phyloP scores from a whole-genome alignment of 75 land plant genomes.

The Sequoiadendron giganteum region DNA sequence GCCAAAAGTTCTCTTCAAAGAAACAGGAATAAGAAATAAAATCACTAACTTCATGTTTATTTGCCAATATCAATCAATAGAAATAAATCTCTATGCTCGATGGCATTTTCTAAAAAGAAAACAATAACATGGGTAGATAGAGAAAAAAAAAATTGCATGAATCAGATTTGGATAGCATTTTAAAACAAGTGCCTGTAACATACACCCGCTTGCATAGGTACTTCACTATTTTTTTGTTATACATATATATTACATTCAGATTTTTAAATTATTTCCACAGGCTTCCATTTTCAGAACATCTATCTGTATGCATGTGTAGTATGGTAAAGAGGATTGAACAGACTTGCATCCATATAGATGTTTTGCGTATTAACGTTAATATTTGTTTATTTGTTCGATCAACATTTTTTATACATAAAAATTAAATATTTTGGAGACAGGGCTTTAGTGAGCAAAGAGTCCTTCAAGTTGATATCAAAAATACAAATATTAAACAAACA shows the following conservation, averaged over 20 bases:
- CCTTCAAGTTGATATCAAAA: background rate
- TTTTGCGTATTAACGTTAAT: too few relatives aligned
- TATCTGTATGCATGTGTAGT: background rate
- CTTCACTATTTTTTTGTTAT: too few relatives aligned
- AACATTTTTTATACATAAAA: too few relatives aligned
- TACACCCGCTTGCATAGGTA: background rate
- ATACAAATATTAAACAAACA: background rate
- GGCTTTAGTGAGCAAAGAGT: background rate
- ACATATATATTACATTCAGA: too few relatives aligned
- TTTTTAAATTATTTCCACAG: background rate
- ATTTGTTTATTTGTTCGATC: too few relatives aligned
- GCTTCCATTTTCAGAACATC: background rate
- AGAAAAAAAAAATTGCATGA: background rate
- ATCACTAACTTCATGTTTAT: too few relatives aligned
- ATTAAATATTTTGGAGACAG: background rate
- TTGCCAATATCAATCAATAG: background rate
- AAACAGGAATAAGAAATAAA: background rate
- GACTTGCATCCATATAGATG: background rate
- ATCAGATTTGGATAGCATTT: too few relatives aligned
- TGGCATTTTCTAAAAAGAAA: too few relatives aligned
- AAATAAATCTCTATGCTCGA: too few relatives aligned
- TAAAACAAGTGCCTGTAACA: background rate
- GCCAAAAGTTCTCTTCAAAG: too few relatives aligned
- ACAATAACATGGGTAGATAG: background rate
- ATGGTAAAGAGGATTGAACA: background rate